Evolutionary conservation across 2,329 filamentous ascomycete species (phyloP), one percentile per base, ranked within the genome.

Genomic region (Aspergillus alliaceus): DNA sequence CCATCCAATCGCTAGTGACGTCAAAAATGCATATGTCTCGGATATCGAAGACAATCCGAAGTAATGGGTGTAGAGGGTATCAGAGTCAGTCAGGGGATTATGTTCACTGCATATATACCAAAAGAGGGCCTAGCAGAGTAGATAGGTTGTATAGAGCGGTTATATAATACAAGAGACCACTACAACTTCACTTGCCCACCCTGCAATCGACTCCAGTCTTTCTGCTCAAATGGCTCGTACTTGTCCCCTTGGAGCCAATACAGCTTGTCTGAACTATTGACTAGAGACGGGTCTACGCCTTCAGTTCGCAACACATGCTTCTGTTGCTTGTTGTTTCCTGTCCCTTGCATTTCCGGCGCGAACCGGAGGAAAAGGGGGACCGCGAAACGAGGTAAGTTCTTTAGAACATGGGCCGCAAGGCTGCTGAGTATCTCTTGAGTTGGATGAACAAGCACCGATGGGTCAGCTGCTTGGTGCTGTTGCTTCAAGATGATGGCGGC

Each of bases 241-340:
- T 78, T 80, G 24, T 84, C 83, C 0, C 80, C 82, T 64, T 80
- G 83, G 15, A 92, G 76, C 88, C 90, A 93, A 64, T 86, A 85
- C 73, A 90, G 78, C 40, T 69, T 70, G 61, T 85, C 82, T 2
- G 64, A 60, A 25, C 66, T 51, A 6, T 64, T 64, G 12, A 77
- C 66, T 9, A 66, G 63, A 4, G 68, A 73, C 0, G 88, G 89
- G 66, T 90, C 84, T 0, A 93, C 90, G 0, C 92, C 91, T 60
- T 93, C 83, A 2, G 81, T 79, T n/a, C 90, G 80, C 61, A 96
- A 72, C 0, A 79, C 75, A 61, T 89, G 85, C 75, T 96, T 96
- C 75, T 93, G 89, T 77, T 96, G 90, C 80, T 96, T 96, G 68
- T 91, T 90, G 48, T 91, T 96, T 0, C 91, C 91, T 4, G 92